Evolutionary conservation across 2,329 filamentous ascomycete genomes (phyloP), one percentile per base, ranked within the genome.

Genomic region (Clonostachys chloroleuca): DNA sequence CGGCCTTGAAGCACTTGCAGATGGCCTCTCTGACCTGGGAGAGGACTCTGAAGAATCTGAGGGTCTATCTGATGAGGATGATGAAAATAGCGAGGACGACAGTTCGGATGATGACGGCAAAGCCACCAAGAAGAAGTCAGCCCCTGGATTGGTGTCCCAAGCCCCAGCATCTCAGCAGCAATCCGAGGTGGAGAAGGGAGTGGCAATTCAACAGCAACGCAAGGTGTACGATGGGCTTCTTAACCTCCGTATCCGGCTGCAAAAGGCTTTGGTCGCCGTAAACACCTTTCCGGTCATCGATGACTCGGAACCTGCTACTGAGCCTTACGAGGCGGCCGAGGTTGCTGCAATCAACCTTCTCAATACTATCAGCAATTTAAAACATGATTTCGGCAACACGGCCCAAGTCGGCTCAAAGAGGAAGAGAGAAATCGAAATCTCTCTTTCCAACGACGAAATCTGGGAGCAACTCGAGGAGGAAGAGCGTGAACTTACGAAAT

Each of bases 181-280:
- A 33, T 43, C 56, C 20, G 94, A 97, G 61, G 83, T 87, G 5
- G 81, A 85, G 40, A 97, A 97, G 66, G 94, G 94, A 12, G 70
- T 80, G 47, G 92, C 92, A 0, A 89, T 99, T 36, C 92, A 91
- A 57, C 75, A 84, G 48, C 94, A 99, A 68, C 83, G 91, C 45
- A 86, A 85, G 51, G 83, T 86, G 1, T 99, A 96, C 59, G 92
- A 97, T 56, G 82, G 88, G 1, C 80, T 97, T 1, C 78, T 99
- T 34, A 95, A 96, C 67, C 80, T 91, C 13, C 84, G 94, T 17
- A 96, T 99, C 60, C 88, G 92, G 51, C 71, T 99, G 16, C 95
- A 99, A 65, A 97, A 96, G 65, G 90, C 89, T 2, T 70, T 99
- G 13, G 80, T 94, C 14, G 85, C 88, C 0, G 81, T 86, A 24